Evolutionary conservation across 1,284 basidiomycete genomes (phyloP).

Genomic region (Ganoderma lucidum): DNA sequence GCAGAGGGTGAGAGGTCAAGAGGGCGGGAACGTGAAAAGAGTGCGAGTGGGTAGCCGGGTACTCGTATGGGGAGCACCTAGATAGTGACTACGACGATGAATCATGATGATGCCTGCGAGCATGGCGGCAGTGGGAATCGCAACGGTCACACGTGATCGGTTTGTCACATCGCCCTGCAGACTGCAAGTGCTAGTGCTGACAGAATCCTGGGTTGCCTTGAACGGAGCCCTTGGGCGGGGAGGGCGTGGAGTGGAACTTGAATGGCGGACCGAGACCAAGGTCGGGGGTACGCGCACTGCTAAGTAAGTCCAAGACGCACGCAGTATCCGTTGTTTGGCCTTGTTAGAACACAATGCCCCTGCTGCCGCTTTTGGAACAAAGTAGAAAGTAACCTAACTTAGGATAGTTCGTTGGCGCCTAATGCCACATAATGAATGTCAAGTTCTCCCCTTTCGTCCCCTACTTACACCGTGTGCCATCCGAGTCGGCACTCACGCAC

Average conservation of each 20-base stretch:
- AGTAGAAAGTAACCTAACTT: no score
- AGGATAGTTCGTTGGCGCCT: no score
- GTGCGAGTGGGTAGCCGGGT: not conserved
- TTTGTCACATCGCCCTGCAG: not conserved
- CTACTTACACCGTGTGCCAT: not conserved
- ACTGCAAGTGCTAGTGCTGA: not conserved
- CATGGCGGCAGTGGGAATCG: not conserved
- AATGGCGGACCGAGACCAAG: no score
- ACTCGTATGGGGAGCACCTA: not conserved
- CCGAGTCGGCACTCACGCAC: not conserved
- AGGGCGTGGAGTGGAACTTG: not conserved
- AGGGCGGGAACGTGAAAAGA: not conserved
- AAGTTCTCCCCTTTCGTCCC: not conserved
- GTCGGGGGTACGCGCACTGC: no score
- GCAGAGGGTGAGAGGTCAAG: not conserved
- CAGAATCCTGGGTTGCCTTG: not conserved
- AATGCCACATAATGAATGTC: no score
- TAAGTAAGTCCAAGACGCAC: not conserved
- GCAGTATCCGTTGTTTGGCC: slow-evolving; percentile 20
- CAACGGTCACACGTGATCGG: not conserved
- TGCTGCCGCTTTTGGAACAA: slow-evolving; percentile 11
- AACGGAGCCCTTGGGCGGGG: not conserved
- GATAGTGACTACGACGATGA: not conserved
- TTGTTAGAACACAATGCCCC: slow-evolving; percentile 26
- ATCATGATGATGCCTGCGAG: not conserved